Conservation (phyloP, 495 filamentous ascomycete species). For the Articulospora tetracladia region DNA sequence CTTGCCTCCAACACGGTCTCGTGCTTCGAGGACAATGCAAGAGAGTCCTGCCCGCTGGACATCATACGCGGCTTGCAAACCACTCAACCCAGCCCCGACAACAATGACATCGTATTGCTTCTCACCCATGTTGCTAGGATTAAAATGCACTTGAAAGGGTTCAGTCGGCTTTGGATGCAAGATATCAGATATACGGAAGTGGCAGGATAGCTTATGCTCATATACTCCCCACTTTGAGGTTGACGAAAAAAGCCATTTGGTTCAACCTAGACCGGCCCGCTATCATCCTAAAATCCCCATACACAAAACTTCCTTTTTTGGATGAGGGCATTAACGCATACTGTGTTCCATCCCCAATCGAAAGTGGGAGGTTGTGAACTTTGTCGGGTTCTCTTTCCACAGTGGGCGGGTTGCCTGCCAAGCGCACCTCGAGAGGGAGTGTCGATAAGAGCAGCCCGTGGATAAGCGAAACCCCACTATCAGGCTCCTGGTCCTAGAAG, state of each 20-base stretch:
- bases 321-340: no score
- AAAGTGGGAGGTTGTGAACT: not conserved
- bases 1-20: slow-evolving; percentile 49
- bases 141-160: not conserved
- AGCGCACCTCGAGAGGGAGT: not conserved
- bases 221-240: not conserved
- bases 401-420: not conserved
- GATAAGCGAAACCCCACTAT: not conserved
- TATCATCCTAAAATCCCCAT: not conserved
- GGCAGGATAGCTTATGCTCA: not conserved
- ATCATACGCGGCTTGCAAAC: slow-evolving; percentile 41
- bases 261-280: not conserved
- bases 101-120: slow-evolving; percentile 36
- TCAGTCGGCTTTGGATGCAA: not conserved
- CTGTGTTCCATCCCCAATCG: not conserved
- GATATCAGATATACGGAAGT: not conserved
- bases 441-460: not conserved
- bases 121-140: not conserved
- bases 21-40: slow-evolving; percentile 42
- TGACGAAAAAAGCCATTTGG: not conserved
- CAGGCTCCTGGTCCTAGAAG: not conserved
- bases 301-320: not conserved
- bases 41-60: slow-evolving; percentile 38
- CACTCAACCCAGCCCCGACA: slow-evolving; percentile 48
- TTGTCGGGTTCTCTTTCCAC: not conserved